A percentile compares a stretch with the other conserved stretches of the same genome.
phyloP scores from a whole-genome alignment of 257 asterid species.

The Penstemon barbatus region DNA sequence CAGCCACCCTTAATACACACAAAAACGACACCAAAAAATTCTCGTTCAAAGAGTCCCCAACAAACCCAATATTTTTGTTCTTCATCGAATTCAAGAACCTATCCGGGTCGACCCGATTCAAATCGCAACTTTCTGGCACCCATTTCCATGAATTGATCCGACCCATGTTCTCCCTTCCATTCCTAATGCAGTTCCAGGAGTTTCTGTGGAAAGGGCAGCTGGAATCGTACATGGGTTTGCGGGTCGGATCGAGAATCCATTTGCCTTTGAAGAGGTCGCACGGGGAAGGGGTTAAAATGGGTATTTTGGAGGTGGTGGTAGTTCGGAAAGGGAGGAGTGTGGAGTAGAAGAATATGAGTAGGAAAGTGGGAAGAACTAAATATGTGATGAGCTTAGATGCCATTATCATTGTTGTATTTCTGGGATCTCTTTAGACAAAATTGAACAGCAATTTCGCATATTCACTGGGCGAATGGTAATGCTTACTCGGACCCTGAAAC shows the following conservation, averaged over 20 bases:
- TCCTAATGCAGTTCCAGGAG: slow-evolving; percentile 90
- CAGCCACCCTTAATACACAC: slow-evolving; percentile 73
- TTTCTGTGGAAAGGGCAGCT: slow-evolving; percentile 87
- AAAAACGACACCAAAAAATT: slow-evolving; percentile 74
- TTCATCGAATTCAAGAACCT: slow-evolving; percentile 70
- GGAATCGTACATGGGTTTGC: slow-evolving; percentile 74
- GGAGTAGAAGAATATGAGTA: slow-evolving; percentile 76
- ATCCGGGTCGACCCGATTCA: slow-evolving; percentile 69
- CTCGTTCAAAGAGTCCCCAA: slow-evolving; percentile 95
- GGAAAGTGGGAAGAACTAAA: slow-evolving; percentile 52
- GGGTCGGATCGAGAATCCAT: slow-evolving; percentile 70
- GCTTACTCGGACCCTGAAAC: too few relatives aligned
- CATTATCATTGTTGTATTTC: slow-evolving; percentile 29
- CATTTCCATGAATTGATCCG: slow-evolving; percentile 97
- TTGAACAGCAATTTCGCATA: too few relatives aligned
- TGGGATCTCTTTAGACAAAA: too few relatives aligned
- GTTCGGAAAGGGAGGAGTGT: slow-evolving; percentile 48
- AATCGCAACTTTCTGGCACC: slow-evolving; percentile 67
- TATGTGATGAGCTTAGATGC: slow-evolving; percentile 56
- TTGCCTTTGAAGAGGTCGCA: slow-evolving; percentile 79
- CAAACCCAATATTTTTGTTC: slow-evolving; percentile 79
- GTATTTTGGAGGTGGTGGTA: slow-evolving; percentile 32
- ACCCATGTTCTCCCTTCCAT: slow-evolving; percentile 66
- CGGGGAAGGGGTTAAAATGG: slow-evolving; percentile 30
- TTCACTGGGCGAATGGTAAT: too few relatives aligned